Conservation (phyloP, 1,284 basidiomycete species). For the Microbotryum silenes-acaulis region DNA sequence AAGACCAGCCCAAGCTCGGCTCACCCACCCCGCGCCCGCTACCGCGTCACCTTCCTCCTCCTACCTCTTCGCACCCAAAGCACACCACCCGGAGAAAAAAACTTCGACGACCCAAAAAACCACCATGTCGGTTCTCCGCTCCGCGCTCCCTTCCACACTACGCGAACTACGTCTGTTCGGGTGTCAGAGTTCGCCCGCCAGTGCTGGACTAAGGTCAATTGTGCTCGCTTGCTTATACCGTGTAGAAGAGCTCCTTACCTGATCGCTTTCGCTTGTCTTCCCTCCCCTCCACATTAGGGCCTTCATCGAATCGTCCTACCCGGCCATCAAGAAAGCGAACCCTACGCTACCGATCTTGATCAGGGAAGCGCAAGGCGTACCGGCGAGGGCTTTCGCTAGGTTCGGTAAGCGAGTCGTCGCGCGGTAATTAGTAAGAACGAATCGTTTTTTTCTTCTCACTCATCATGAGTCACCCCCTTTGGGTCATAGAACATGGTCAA, state of each 20-base stretch:
- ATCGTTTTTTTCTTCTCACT: too few species aligned
- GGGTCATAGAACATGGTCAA: constrained; percentile 57
- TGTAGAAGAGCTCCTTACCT: constrained; percentile 37
- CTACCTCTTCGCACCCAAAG: too few species aligned
- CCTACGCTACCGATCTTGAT: constrained; percentile 84
- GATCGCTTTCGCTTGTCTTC: constrained; percentile 45
- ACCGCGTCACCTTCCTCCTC: too few species aligned
- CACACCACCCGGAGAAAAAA: too few species aligned
- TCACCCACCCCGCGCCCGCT: too few species aligned
- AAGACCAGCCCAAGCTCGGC: too few species aligned
- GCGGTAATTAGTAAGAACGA: too few species aligned
- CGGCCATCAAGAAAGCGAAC: constrained; percentile 74
- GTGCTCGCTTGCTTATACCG: neutral
- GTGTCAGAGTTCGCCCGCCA: constrained; percentile 70
- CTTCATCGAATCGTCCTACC: constrained; percentile 74
- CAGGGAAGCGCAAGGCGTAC: constrained; percentile 79
- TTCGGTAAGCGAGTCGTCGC: constrained; percentile 54
- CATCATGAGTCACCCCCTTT: too few species aligned
- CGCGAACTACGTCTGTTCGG: constrained; percentile 79
- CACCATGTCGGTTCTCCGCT: constrained; percentile 59
- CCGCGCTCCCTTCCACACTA: constrained; percentile 70
- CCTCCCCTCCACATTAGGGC: constrained; percentile 12
- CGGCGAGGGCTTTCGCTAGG: constrained; percentile 78
- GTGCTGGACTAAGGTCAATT: constrained; percentile 70
- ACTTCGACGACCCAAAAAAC: too few species aligned